A percentile compares a stretch with the other conserved stretches of the same genome.
Evolutionary conservation across 208 protist genomes (phyloP).

Genomic region (Trypanosomatidae sp.): DNA sequence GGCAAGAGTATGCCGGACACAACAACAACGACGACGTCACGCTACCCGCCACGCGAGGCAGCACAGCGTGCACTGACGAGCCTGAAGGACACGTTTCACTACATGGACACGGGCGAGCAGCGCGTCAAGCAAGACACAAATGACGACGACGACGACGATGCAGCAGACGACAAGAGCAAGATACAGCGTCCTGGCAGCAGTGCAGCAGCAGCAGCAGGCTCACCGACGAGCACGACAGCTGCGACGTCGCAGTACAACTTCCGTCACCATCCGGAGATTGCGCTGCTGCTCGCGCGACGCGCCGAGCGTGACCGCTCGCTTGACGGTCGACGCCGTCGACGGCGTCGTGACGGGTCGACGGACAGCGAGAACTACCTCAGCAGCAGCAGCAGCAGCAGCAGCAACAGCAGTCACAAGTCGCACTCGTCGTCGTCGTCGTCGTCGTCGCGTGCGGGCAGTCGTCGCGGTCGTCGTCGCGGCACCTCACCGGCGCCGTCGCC

Average conservation of each 20-base stretch:
- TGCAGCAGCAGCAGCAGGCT: no score
- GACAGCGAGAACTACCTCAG: no score
- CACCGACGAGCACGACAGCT: no score
- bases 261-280: constrained; percentile 19
- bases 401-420: no score
- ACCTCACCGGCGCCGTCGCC: no score
- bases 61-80: constrained; percentile 24
- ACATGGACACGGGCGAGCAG: not conserved
- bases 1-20: no score
- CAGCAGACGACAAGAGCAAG: not conserved
- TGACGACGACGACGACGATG: not conserved
- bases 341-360: no score
- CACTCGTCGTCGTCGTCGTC: not conserved
- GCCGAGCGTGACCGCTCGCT: not conserved
- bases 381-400: no score
- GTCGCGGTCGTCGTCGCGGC: no score
- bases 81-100: constrained; percentile 21
- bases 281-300: not conserved
- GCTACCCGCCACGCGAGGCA: not conserved
- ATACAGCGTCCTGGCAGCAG: no score
- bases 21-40: no score
- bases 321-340: not conserved
- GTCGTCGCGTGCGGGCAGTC: constrained; percentile 7
- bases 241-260: constrained; percentile 14
- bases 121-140: not conserved